These are phyloP conservation scores for Quercus tomentella DNA, from an alignment of 331 rosid genomes.

Conservation along the genomic window DNA sequence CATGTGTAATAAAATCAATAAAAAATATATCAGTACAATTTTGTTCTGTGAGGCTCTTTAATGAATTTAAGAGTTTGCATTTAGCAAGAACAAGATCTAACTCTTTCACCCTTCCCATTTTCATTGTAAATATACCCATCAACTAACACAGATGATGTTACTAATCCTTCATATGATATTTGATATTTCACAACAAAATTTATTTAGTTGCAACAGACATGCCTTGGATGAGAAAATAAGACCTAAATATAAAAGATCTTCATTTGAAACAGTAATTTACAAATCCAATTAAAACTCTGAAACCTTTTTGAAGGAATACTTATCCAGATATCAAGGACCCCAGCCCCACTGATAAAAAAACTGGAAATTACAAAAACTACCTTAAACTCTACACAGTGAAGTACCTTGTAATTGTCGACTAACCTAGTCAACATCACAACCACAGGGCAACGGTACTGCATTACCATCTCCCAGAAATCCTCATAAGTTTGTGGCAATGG, in stretches of 20 bases:
- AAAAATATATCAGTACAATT: no score
- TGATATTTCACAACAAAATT: not conserved
- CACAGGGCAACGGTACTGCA: constrained; percentile 70
- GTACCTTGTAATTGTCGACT: constrained; percentile 74
- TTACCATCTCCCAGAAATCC: constrained; percentile 97
- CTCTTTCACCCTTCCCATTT: no score
- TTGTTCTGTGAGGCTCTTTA: no score
- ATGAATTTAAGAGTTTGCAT: no score
- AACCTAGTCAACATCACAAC: constrained; percentile 88
- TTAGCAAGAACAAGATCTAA: no score
- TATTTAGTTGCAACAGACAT: not conserved
- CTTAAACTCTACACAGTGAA: constrained; percentile 9
- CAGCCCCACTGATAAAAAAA: not conserved
- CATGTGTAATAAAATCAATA: no score
- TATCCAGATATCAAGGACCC: not conserved
- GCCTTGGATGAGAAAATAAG: not conserved
- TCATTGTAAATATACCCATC: no score
- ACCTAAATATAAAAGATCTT: not conserved
- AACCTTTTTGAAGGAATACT: not conserved
- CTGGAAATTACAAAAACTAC: not conserved
- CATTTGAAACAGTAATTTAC: not conserved
- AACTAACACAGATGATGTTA: no score
- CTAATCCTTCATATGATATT: no score
- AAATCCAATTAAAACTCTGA: not conserved
- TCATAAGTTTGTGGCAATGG: constrained; percentile 84